A percentile compares a stretch with the other conserved stretches of the same genome.
These are phyloP conservation scores for Thermothelomyces thermophilus DNA, from an alignment of 2,329 filamentous ascomycete genomes.

Conservation along the genomic window DNA sequence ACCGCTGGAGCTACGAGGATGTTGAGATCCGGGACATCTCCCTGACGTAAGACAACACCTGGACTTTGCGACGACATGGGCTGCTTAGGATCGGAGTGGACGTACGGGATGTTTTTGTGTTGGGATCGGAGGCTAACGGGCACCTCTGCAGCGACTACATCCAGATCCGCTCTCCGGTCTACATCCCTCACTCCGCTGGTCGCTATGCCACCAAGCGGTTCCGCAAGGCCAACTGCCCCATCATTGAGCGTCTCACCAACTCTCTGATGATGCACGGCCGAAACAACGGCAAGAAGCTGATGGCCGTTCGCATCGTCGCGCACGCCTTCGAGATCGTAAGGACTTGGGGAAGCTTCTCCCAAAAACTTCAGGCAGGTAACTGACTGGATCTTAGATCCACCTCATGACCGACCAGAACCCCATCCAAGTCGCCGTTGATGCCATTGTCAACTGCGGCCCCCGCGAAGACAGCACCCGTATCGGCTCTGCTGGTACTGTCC, in stretches of 20 bases:
- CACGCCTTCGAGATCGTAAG: slow-evolving; percentile 98
- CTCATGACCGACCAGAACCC: slow-evolving; percentile 99
- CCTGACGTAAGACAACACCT: slow-evolving; percentile 73
- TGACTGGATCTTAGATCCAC: slow-evolving; percentile 67
- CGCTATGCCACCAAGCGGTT: slow-evolving; percentile 99
- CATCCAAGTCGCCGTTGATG: slow-evolving; percentile 98
- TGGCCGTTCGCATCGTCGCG: slow-evolving; percentile 98
- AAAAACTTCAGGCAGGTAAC: slow-evolving; percentile 4
- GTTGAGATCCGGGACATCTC: slow-evolving; percentile 99
- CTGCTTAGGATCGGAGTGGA: slow-evolving; percentile 1
- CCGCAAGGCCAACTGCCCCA: slow-evolving; percentile 99
- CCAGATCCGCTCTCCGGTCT: slow-evolving; percentile 98
- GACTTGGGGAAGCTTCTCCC: not conserved
- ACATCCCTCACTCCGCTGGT: slow-evolving; percentile 97
- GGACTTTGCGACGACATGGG: slow-evolving; percentile 4
- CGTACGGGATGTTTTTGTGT: slow-evolving; percentile 1
- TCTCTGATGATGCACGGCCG: slow-evolving; percentile 99
- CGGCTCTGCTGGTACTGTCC: slow-evolving; percentile 98
- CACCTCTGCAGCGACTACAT: slow-evolving; percentile 80
- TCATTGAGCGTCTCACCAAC: slow-evolving; percentile 99
- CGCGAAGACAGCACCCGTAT: slow-evolving; percentile 99
- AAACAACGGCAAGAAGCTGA: slow-evolving; percentile 99
- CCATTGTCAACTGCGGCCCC: slow-evolving; percentile 99
- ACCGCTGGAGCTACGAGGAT: slow-evolving; percentile 97
- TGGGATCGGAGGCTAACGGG: slow-evolving; percentile 30